phyloP scores from a whole-genome alignment of 371 early-diverging fungal genomes.

The Parasitella parasitica region DNA sequence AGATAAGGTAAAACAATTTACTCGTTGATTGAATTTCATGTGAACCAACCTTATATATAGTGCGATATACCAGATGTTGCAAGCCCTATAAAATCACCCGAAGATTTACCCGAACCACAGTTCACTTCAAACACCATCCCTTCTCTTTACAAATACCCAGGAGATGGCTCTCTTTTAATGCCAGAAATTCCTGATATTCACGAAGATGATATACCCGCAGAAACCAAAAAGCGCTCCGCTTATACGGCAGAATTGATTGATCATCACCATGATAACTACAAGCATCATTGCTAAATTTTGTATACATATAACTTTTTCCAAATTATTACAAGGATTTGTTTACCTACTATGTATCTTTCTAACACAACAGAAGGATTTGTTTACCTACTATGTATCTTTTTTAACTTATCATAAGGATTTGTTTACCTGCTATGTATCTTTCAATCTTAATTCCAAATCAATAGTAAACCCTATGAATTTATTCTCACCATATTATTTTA shows the following conservation, averaged over 20 bases:
- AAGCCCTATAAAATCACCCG: constrained; percentile 21
- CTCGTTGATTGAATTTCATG: not conserved
- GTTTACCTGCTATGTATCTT: no score
- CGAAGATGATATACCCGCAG: constrained; percentile 3
- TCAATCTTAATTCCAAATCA: no score
- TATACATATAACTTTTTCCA: no score
- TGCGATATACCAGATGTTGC: constrained; percentile 10
- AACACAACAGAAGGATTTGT: no score
- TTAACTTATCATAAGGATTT: no score
- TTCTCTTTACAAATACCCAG: constrained; percentile 44
- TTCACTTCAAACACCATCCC: constrained; percentile 12
- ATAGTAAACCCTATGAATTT: no score
- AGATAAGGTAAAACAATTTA: constrained; percentile 36
- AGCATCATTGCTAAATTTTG: not conserved
- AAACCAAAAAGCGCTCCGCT: not conserved
- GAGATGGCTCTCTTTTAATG: constrained; percentile 46
- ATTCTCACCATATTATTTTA: no score
- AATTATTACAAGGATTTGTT: no score
- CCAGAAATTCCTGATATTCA: constrained; percentile 32
- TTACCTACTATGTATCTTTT: no score
- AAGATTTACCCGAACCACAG: constrained; percentile 21
- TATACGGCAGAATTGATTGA: not conserved
- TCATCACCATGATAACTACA: not conserved
- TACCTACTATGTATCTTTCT: no score
- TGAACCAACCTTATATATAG: not conserved